Evolutionary conservation across 2,329 filamentous ascomycete genomes (phyloP).

Genomic region (Monilinia fructicola): DNA sequence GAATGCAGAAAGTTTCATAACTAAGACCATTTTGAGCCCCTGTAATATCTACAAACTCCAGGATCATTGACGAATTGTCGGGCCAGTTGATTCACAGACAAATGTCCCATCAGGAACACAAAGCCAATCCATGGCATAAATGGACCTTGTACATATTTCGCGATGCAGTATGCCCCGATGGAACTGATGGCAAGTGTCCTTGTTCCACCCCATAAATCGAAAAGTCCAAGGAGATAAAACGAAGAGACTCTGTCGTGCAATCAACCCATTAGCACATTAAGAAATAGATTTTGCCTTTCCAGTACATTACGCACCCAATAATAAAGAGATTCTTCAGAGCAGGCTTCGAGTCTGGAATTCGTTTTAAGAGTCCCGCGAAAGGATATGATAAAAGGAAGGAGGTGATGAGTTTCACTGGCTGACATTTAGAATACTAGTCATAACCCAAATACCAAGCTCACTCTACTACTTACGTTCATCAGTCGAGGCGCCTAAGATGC

Average conservation of each 20-base stretch:
- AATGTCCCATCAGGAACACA: constrained; percentile 89
- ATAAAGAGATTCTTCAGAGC: constrained; percentile 86
- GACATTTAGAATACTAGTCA: constrained; percentile 26
- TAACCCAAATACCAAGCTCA: background rate
- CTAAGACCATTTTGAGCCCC: constrained; percentile 94
- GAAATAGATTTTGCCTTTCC: background rate
- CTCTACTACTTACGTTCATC: constrained; percentile 56
- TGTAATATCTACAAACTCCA: constrained; percentile 75
- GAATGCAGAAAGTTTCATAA: constrained; percentile 96
- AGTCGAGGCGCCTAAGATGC: constrained; percentile 58
- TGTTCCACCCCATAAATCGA: constrained; percentile 85
- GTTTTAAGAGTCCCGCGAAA: constrained; percentile 82
- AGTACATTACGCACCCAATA: constrained; percentile 58
- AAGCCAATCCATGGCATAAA: constrained; percentile 99
- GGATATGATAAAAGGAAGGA: constrained; percentile 92
- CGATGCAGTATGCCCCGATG: constrained; percentile 77
- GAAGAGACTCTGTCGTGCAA: constrained; percentile 60
- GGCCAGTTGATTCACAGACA: constrained; percentile 85
- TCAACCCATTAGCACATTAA: constrained; percentile 24
- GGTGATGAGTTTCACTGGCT: constrained; percentile 85
- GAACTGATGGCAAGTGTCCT: constrained; percentile 78
- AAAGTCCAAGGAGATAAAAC: constrained; percentile 92
- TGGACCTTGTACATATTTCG: constrained; percentile 77
- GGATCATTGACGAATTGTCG: constrained; percentile 71
- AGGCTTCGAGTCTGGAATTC: constrained; percentile 81